Evolutionary conservation across 2,329 filamentous ascomycete genomes (phyloP), one percentile per base, ranked within the genome.

Genomic region (Talaromyces sp.): DNA sequence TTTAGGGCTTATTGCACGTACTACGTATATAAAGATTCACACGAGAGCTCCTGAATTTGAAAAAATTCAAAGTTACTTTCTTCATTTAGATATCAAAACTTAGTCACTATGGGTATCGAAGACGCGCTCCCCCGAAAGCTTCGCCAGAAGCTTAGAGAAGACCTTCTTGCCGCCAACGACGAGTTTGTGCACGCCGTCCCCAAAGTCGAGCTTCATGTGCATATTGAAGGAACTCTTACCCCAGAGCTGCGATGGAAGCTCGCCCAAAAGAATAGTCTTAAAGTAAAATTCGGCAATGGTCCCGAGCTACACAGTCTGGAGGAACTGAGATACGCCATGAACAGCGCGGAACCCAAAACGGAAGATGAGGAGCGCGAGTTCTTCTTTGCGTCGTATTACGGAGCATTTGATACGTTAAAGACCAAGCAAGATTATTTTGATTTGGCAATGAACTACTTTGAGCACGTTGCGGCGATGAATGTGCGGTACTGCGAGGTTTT

Each of bases 331-430:
- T 41, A 57, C 11, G 54, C 54, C 35, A 57, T 57, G 54, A 57
- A 57, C 27, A 57, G 54, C 33, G 54, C 54, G 16, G 54, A 57
- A 27, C 54, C 54, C 10, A 39, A 57, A 27, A 57, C 54, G 14
- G 54, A 57, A 22, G 54, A 57, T 41, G 54, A 57, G 33, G 54
- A 57, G 54, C 54, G 54, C 33, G 54, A 57, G 33, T 57, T 57
- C 54, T 57, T 57, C 33, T 57, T 57, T 3, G 54, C 54, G 54
- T 57, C 54, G n/a, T 57, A 57, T 16, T 57, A 57, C 39, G 54
- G 54, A 9, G 54, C 54, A 24, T 57, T 57, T 39, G 54, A 57
- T 7, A 57, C 54, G 4, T 57, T 57, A 16, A 57, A 57, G 54
- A 57, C 54, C 3, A 57, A 57, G n/a, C 11, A 39, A 19, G 54